Evolutionary conservation across 2,329 filamentous ascomycete genomes (phyloP), one percentile per base, ranked within the genome.

Genomic region (Diaporthe helianthi): DNA sequence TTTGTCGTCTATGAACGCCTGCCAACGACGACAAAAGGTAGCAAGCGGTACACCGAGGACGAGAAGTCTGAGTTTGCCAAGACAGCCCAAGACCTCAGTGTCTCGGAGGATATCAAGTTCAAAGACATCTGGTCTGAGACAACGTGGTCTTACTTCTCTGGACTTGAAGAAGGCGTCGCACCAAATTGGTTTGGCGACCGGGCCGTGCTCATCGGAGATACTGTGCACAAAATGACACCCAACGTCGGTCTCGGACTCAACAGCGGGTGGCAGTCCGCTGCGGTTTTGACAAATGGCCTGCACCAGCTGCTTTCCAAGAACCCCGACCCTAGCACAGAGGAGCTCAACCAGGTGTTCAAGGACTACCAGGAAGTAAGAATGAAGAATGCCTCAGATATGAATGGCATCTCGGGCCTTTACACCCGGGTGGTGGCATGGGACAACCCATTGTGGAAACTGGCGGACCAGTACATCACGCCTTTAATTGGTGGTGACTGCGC

Each of bases 141-240:
- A 7, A 51, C 69, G 52, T 67, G 64, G 44, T 65, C 70, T 1
- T 69, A 68, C 19, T 38, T 73, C 46, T 68, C 69, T 6, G 69
- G 70, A 1, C 67, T 74, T 17, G 70, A 76, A 51, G 73, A 76
- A 51, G 74, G 73, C 3, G 52, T 72, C 3, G 52, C 73, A 1
- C 49, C 70, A 10, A 69, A 54, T 15, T 73, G 73, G 71, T 72
- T 60, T 36, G 71, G 67, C 33, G 69, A 72, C 22, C 63, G 74
- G 5, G 67, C 74, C 4, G 73, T 72, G 7, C 52, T 75, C 41
- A 70, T 74, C 2, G 73, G 74, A 10, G 74, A 76, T 60, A 71
- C 74, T n/a, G 69, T 70, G 29, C 71, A 73, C 68, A 74, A 74
- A 71, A 71, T 73, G 44, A 75, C 74, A 13, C 73, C 73, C 4